These are phyloP conservation scores for Darksidea phi DNA, from an alignment of 495 filamentous ascomycete species.

Conservation along the genomic window DNA sequence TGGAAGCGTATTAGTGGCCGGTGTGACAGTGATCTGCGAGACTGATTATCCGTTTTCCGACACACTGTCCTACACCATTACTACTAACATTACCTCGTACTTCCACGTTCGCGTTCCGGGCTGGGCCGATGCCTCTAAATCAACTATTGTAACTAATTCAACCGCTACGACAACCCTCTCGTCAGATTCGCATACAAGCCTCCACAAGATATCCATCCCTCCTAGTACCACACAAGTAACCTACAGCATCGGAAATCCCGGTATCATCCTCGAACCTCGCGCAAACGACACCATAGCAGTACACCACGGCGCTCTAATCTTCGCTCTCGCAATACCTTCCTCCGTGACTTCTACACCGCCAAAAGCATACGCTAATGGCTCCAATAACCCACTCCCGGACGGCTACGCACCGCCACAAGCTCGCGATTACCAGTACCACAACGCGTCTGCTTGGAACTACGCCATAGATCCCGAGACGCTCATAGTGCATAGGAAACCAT, in stretches of 20 bases:
- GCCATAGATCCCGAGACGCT: conserved; percentile 52
- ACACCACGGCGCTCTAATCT: conserved; percentile 56
- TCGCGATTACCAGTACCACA: conserved; percentile 38
- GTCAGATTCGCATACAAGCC: conserved; percentile 33
- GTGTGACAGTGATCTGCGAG: conserved; percentile 43
- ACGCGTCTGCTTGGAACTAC: conserved; percentile 48
- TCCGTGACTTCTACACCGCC: conserved; percentile 35
- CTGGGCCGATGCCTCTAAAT: conserved; percentile 45
- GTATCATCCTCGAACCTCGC: conserved; percentile 41
- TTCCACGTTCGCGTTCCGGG: conserved; percentile 53
- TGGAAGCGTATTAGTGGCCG: conserved; percentile 36
- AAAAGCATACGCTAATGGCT: conserved; percentile 28
- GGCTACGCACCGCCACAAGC: conserved; percentile 40
- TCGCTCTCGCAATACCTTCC: conserved; percentile 51
- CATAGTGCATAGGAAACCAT: conserved; percentile 37
- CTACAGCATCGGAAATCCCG: conserved; percentile 34
- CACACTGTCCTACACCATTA: conserved; percentile 50
- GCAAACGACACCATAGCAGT: conserved; percentile 57
- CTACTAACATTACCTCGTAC: conserved; percentile 43
- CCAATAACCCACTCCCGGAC: conserved; percentile 16
- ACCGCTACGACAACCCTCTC: conserved; percentile 21
- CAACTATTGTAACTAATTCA: conserved; percentile 16
- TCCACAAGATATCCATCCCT: conserved; percentile 41
- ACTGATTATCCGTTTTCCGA: conserved; percentile 58
- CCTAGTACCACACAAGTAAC: conserved; percentile 37